Conservation (phyloP, 78 protist genomes). For the Cavenderia fasciculata region DNA sequence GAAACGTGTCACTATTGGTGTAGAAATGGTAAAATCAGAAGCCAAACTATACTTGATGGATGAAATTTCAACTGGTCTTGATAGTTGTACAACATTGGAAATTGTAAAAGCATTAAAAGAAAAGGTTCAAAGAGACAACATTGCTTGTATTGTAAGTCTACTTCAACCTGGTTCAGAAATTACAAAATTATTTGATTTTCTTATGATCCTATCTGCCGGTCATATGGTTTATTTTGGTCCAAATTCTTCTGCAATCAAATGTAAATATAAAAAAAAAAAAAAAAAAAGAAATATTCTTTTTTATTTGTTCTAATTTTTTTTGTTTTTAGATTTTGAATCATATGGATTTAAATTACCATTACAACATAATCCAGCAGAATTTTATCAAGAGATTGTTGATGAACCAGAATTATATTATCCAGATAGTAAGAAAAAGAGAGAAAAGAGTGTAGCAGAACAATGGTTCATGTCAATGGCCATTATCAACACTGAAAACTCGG, state of each 20-base stretch:
- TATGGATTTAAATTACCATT: constrained; percentile 64
- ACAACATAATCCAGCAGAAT: constrained; percentile 79
- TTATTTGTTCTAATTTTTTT: neutral
- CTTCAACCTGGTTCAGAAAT: constrained; percentile 76
- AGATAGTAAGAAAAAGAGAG: too few relatives aligned
- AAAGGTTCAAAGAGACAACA: neutral
- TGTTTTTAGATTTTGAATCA: constrained; percentile 29
- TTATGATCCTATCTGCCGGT: constrained; percentile 57
- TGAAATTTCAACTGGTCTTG: constrained; percentile 84
- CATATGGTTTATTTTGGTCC: constrained; percentile 76
- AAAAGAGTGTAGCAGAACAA: too few relatives aligned
- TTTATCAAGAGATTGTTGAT: constrained; percentile 62
- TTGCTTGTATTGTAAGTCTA: constrained; percentile 53
- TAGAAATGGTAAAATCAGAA: constrained; percentile 69
- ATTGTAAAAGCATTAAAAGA: constrained; percentile 34
- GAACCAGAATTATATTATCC: constrained; percentile 58
- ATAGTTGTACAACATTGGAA: constrained; percentile 47
- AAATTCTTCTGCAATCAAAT: constrained; percentile 24
- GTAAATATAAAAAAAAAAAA: neutral
- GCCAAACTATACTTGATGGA: constrained; percentile 51
- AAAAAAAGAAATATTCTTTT: neutral
- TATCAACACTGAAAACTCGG: too few relatives aligned
- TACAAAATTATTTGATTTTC: constrained; percentile 62
- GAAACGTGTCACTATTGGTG: constrained; percentile 83
- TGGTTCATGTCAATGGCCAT: too few relatives aligned